Percentiles rank a stretch among this genome's conserved stretches.
Evolutionary conservation across 78 protist species (phyloP).

Genomic region (slime mould (Dictyostelium discoideum)): DNA sequence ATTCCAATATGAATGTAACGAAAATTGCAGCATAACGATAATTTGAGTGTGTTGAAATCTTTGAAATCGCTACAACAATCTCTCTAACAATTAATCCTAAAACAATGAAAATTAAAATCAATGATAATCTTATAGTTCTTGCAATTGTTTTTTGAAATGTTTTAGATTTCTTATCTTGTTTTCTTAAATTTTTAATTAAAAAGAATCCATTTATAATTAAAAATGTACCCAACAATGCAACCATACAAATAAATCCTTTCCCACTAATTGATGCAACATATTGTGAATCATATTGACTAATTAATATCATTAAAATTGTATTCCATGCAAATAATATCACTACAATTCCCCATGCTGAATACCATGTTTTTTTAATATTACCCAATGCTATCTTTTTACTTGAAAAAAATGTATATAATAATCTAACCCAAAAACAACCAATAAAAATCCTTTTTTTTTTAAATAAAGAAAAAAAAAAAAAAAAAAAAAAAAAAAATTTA

Average conservation of each 20-base stretch:
- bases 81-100: neutral
- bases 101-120: neutral
- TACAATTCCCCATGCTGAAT: constrained; percentile 24
- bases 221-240: neutral
- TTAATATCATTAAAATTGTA: neutral
- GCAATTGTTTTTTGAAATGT: constrained; percentile 23
- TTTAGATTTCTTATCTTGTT: constrained; percentile 22
- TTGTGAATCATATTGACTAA: neutral
- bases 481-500: neutral
- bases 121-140: constrained; percentile 7
- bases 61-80: neutral
- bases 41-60: neutral
- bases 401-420: constrained; percentile 62
- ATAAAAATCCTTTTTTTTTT: constrained; percentile 59
- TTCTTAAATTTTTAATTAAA: constrained; percentile 4
- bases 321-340: neutral
- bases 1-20: neutral
- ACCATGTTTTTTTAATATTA: constrained; percentile 51
- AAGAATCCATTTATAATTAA: constrained; percentile 33
- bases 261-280: neutral
- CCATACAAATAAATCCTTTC: constrained; percentile 12
- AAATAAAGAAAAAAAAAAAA: neutral
- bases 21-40: constrained; percentile 22
- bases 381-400: constrained; percentile 17
- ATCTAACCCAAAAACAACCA: constrained; percentile 60